Conservation (phyloP, 164 flowering plant species). For the Nymphaea thermarum region DNA sequence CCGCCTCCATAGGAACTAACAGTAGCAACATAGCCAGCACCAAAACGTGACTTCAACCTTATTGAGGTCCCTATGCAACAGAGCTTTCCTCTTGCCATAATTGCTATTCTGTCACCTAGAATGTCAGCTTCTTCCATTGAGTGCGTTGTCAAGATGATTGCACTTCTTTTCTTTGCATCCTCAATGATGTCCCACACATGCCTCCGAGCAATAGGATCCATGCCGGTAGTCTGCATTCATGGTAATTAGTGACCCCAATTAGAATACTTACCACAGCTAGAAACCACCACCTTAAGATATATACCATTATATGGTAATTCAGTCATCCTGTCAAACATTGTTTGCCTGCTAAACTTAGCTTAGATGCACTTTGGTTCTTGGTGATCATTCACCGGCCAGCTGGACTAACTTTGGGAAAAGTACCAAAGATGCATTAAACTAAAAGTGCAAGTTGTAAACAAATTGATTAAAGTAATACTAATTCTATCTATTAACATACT, state of each 20-base stretch:
- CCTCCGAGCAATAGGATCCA: constrained; percentile 94
- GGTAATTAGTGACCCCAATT: too few relatives aligned
- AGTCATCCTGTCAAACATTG: too few relatives aligned
- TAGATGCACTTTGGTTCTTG: too few relatives aligned
- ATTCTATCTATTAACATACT: constrained; percentile 14
- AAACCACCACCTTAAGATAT: too few relatives aligned
- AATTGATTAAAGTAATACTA: too few relatives aligned
- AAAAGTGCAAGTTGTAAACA: constrained; percentile 10
- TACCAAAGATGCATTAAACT: constrained; percentile 14
- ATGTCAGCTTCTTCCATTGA: constrained; percentile 99
- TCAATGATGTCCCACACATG: constrained; percentile 98
- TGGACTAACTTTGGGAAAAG: neutral
- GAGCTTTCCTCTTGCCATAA: constrained; percentile 94
- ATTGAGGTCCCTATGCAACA: constrained; percentile 96
- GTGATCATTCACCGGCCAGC: too few relatives aligned
- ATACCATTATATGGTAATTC: too few relatives aligned
- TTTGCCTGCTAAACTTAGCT: too few relatives aligned
- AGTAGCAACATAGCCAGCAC: constrained; percentile 70
- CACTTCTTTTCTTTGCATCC: constrained; percentile 76
- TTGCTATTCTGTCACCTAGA: constrained; percentile 83
- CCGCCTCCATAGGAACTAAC: constrained; percentile 45
- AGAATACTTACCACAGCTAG: too few relatives aligned
- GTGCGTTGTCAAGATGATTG: constrained; percentile 83
- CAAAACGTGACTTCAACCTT: constrained; percentile 83
- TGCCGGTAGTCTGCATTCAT: constrained; percentile 74